Evolutionary conservation across 352 stramenopile species (phyloP).

Genomic region (Globisporangium uncinulatum): DNA sequence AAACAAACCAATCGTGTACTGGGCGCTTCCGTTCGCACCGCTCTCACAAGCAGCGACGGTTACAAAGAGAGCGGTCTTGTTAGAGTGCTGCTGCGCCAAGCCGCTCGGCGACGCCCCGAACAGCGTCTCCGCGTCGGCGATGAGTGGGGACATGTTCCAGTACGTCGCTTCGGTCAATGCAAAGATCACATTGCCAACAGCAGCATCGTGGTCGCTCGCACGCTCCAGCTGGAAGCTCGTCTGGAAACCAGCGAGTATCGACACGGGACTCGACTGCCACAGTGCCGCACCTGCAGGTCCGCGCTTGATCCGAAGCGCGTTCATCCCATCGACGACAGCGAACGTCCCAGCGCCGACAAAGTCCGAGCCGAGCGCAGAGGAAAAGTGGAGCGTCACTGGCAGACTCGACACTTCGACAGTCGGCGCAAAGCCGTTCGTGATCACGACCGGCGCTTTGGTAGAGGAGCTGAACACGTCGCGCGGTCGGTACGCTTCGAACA

Average conservation of each 20-base stretch:
- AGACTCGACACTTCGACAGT: slow-evolving; percentile 19
- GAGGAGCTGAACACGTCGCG: slow-evolving; percentile 1
- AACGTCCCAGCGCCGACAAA: slow-evolving; percentile 42
- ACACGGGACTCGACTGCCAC: slow-evolving; percentile 36
- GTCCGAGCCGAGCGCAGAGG: slow-evolving; percentile 25
- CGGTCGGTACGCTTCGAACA: slow-evolving; percentile 35
- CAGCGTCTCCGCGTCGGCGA: slow-evolving; percentile 25
- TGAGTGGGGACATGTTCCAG: slow-evolving; percentile 55
- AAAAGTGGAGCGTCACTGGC: slow-evolving; percentile 36
- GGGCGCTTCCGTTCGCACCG: slow-evolving; percentile 1
- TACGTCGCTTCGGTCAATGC: slow-evolving; percentile 63
- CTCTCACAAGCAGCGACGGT: slow-evolving; percentile 11
- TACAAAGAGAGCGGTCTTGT: slow-evolving; percentile 34
- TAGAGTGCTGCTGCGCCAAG: slow-evolving; percentile 9
- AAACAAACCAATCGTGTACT: slow-evolving; percentile 36
- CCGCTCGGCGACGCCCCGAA: slow-evolving; percentile 4
- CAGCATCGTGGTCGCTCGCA: slow-evolving; percentile 6
- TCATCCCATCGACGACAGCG: slow-evolving; percentile 21
- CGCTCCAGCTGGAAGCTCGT: slow-evolving; percentile 32
- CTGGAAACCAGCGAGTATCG: slow-evolving; percentile 43
- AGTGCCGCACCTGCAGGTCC: slow-evolving; percentile 27
- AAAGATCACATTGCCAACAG: slow-evolving; percentile 17
- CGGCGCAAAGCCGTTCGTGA: slow-evolving; percentile 24
- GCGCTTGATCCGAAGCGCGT: slow-evolving; percentile 22
- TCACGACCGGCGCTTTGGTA: slow-evolving; percentile 1